These are phyloP conservation scores for Penicillium simplicissimum DNA, from an alignment of 495 filamentous ascomycete genomes.

Conservation along the genomic window DNA sequence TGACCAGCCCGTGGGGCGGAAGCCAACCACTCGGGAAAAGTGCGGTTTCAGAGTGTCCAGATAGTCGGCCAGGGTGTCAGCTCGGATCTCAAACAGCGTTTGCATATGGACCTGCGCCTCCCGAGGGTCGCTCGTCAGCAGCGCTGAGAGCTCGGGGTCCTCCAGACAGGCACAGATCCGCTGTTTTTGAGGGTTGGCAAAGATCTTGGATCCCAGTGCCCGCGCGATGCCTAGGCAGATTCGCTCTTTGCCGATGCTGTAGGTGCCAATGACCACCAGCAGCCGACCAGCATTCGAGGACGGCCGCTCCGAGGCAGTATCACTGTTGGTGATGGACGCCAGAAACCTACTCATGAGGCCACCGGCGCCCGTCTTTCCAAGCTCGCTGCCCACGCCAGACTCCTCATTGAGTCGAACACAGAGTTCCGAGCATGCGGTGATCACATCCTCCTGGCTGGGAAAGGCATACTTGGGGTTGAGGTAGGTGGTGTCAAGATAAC, in stretches of 20 bases:
- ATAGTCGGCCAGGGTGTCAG: slow-evolving; percentile 87
- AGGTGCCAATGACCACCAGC: slow-evolving; percentile 92
- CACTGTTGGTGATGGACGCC: slow-evolving; percentile 20
- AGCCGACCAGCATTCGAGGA: slow-evolving; percentile 58
- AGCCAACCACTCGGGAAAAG: slow-evolving; percentile 86
- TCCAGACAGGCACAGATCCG: slow-evolving; percentile 82
- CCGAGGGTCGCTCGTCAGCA: slow-evolving; percentile 75
- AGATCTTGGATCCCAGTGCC: slow-evolving; percentile 88
- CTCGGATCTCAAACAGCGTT: slow-evolving; percentile 83
- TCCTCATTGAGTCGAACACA: slow-evolving; percentile 69
- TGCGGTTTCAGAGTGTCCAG: slow-evolving; percentile 71
- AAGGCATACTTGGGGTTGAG: slow-evolving; percentile 95
- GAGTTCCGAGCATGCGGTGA: slow-evolving; percentile 84
- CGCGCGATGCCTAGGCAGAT: slow-evolving; percentile 90
- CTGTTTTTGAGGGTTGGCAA: slow-evolving; percentile 77
- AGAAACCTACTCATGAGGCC: slow-evolving; percentile 67
- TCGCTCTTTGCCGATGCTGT: slow-evolving; percentile 96
- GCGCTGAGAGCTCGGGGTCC: slow-evolving; percentile 73
- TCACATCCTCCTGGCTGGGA: slow-evolving; percentile 82
- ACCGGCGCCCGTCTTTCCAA: slow-evolving; percentile 37
- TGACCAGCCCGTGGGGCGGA: slow-evolving; percentile 90
- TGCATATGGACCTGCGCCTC: slow-evolving; percentile 98
- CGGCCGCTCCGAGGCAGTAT: slow-evolving; percentile 7
- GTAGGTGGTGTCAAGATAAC: slow-evolving; percentile 98
- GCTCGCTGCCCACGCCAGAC: slow-evolving; percentile 50